A percentile compares a stretch with the other conserved stretches of the same genome.
phyloP scores from a whole-genome alignment of 2,329 filamentous ascomycete species.

The Aspergillus calidoustus region DNA sequence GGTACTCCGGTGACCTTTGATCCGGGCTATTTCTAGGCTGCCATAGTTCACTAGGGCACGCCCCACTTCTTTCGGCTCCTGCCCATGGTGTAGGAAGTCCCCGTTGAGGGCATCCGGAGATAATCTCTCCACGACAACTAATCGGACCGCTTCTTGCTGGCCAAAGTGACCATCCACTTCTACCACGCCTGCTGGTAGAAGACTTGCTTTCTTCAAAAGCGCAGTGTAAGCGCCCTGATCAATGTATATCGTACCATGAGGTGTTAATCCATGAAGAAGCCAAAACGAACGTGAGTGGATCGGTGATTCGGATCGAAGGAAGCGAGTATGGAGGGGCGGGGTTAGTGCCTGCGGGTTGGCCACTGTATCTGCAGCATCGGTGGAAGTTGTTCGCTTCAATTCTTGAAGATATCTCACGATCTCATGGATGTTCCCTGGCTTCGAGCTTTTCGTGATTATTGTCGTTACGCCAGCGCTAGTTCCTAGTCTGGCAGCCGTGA shows the following conservation, averaged over 20 bases:
- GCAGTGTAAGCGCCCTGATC: conserved; percentile 86
- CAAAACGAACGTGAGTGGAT: conserved; percentile 96
- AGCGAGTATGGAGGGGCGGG: conserved; percentile 83
- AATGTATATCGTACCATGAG: conserved; percentile 90
- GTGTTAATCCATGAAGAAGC: conserved; percentile 88
- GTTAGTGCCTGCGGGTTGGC: conserved; percentile 51
- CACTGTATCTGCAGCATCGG: conserved; percentile 28
- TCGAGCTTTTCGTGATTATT: conserved; percentile 91
- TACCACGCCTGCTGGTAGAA: conserved; percentile 88
- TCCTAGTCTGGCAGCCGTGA: conserved; percentile 87
- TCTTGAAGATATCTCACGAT: conserved; percentile 83
- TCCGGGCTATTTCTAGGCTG: conserved; percentile 78
- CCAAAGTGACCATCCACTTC: conserved; percentile 86
- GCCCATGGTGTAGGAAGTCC: conserved; percentile 43
- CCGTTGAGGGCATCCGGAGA: conserved; percentile 47
- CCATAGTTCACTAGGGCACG: conserved; percentile 92
- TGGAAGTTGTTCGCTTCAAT: conserved; percentile 48
- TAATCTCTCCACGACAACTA: conserved; percentile 75
- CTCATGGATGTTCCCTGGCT: conserved; percentile 84
- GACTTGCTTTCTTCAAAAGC: conserved; percentile 78
- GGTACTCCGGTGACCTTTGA: conserved; percentile 80
- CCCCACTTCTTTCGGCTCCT: conserved; percentile 73
- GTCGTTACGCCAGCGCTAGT: conserved; percentile 95
- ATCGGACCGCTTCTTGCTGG: conserved; percentile 87
- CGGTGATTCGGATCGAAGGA: conserved; percentile 80